Conservation (phyloP, 257 asterid species). For the Nicotiana attenuata region DNA sequence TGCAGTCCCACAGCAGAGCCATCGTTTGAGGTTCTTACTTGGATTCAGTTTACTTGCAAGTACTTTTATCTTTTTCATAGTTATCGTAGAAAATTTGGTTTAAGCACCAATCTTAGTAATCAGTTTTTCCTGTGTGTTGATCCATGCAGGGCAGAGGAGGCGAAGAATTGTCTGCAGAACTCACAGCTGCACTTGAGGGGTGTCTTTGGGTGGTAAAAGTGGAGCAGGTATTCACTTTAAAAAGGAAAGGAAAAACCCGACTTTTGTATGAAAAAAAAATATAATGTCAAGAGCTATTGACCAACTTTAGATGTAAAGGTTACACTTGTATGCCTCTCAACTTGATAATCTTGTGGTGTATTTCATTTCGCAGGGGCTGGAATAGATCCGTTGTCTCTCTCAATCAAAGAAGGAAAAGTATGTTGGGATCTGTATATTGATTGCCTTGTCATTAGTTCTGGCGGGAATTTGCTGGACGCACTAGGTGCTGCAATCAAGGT, state of each 20-base stretch:
- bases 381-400: slow-evolving; percentile 71
- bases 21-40: slow-evolving; percentile 61
- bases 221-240: slow-evolving; percentile 60
- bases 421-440: slow-evolving; percentile 97
- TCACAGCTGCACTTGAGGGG: slow-evolving; percentile 66
- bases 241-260: background rate
- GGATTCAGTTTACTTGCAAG: slow-evolving; percentile 7
- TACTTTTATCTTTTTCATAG: background rate
- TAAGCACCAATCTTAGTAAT: background rate
- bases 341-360: slow-evolving; percentile 8
- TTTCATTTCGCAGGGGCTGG: slow-evolving; percentile 63
- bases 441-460: slow-evolving; percentile 84
- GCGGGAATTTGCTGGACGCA: slow-evolving; percentile 85
- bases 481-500: slow-evolving; percentile 93
- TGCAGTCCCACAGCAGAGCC: slow-evolving; percentile 97
- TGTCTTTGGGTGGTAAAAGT: slow-evolving; percentile 92
- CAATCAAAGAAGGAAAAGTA: slow-evolving; percentile 72
- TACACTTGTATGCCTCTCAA: background rate
- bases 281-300: background rate
- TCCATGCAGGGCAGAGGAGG: slow-evolving; percentile 83
- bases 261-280: background rate
- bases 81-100: background rate
- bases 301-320: background rate
- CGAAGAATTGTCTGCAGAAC: slow-evolving; percentile 74
- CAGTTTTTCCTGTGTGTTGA: background rate